phyloP scores from a whole-genome alignment of 768 basidiomycete species.

The Tricholoma flavovirens region DNA sequence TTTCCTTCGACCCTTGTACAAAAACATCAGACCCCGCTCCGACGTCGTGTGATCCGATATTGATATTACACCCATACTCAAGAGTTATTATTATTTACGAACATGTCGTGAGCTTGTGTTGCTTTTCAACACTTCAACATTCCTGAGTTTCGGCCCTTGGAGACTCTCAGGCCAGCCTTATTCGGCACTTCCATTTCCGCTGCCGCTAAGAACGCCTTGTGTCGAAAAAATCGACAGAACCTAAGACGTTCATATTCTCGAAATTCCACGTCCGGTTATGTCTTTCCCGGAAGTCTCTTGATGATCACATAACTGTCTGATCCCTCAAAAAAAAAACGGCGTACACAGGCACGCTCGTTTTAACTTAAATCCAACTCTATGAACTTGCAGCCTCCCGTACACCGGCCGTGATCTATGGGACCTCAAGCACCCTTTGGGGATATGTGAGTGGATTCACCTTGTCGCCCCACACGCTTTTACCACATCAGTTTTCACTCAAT shows the following conservation, averaged over 20 bases:
- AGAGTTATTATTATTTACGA: too few species aligned
- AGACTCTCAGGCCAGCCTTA: not conserved
- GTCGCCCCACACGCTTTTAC: not conserved
- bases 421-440: not conserved
- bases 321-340: not conserved
- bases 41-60: not conserved
- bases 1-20: not conserved
- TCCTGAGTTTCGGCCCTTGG: not conserved
- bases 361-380: not conserved
- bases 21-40: not conserved
- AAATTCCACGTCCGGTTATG: not conserved
- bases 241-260: not conserved
- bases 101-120: too few species aligned
- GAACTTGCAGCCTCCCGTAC: not conserved
- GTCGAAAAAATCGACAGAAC: not conserved
- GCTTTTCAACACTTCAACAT: not conserved
- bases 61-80: too few species aligned
- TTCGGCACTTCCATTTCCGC: not conserved
- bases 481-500: not conserved
- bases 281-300: not conserved
- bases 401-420: not conserved
- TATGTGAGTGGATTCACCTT: not conserved
- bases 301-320: not conserved
- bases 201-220: not conserved
- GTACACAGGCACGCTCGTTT: not conserved